Evolutionary conservation across 2,329 filamentous ascomycete species (phyloP), one percentile per base, ranked within the genome.

Genomic region (Microascus cirrosus): DNA sequence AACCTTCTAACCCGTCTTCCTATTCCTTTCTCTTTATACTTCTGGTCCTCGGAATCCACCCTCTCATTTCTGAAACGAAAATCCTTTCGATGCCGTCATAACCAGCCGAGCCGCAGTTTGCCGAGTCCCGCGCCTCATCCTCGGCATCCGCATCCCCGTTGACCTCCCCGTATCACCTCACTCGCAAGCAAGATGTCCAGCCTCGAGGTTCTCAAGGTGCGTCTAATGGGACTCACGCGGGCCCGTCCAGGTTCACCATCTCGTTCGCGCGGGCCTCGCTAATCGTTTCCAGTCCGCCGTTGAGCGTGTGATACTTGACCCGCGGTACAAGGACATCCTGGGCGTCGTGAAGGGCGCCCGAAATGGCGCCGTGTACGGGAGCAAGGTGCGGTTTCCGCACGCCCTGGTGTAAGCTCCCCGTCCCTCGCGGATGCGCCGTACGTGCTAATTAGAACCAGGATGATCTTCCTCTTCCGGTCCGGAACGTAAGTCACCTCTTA

Each of bases 341-440:
- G 84, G 89, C 59, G 79, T 99, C 64, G 71, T 96, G 71, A 99
- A 99, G 81, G 90, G 85, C 66, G 88, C 94, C 64, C 90, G 94
- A 74, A 99, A 97, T 84, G 94, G 94, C 71, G 86, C 92, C 63
- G 90, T 99, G 62, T 99, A 99, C 74, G 94, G 94, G 61, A 85
- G 89, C 66, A 97, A 97, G 82, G 90, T 99, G 72, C 92, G 94
- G 62, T 97, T 99, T 76, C 94, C 94, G 63, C 94, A 99, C 76
- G 94, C 94, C 61, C 81, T 99, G 64, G 94, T 99, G 77, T 80
- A 73, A 62, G 76, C 54, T 32, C 35, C 20, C 39, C 22, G 3
- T 7, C 36, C 36, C 36, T n/a, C 36, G 20, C 1, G 18, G 3
- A 2, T 48, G 28, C n/a, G 18, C 11, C 7, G 36, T 24, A 22